Evolutionary conservation across 176 grass and related monocot species (phyloP), one percentile per base, ranked within the genome.

Genomic region (Eleusine coracana): DNA sequence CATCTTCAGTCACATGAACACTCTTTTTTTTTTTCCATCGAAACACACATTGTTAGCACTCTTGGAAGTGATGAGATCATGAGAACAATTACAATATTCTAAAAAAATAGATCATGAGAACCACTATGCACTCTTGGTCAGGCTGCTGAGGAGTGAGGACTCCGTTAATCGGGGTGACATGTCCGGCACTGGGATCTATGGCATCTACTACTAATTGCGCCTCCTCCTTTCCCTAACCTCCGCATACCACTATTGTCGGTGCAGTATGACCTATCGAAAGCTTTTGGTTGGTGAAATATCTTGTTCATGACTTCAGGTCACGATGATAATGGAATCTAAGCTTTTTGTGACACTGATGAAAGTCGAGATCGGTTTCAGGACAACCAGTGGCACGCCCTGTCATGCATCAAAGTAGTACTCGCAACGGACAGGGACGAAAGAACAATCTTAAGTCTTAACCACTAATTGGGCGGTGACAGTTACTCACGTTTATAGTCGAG

Each of bases 281-380:
- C 68, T 64, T 82, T 77, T 36, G 78, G 88, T 90, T 78, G 83
- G 73, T 90, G 28, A 60, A 8, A 67, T 16, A 86, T 89, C 88
- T 73, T 49, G 88, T 41, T 78, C 31, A 34, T 34, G 31, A 34
- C 31, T 34, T 34, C 79, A 60, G 82, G 21, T 39, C 8, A 56
- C 27, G 48, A 82, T 39, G 48, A 77, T 39, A 65, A 13, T 13
- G 34, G 0, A 74, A 77, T 56, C 25, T 44, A n/a, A 76, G 40
- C 52, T 12, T 81, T 81, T 46, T 28, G 28, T 7, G 36, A n/a
- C 66, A 5, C 15, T 42, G 28, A 77, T 75, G 28, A n/a, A 44
- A 71, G n/a, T 37, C 21, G 29, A 71, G 37, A 39, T 41, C 2
- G 13, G 7, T 42, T 39, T 3, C 27, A 78, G 50, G 80, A 83